Evolutionary conservation across 306 rosid species (phyloP), one percentile per base, ranked within the genome.

Genomic region (Biancaea sappan): DNA sequence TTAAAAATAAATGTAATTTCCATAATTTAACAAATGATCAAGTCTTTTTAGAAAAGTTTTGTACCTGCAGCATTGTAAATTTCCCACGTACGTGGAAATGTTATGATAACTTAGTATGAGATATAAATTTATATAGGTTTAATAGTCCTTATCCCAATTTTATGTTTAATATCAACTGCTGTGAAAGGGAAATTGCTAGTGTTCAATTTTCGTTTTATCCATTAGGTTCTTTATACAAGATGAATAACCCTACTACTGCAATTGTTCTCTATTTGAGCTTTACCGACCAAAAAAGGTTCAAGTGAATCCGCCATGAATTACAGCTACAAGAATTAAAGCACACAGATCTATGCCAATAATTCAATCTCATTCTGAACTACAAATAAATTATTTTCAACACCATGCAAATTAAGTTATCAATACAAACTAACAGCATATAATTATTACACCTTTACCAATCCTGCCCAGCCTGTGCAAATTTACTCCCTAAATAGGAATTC

Each of bases 391-490:
- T 63, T 63, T 50, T 63, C 0, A 22, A 22, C 11, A 28, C 2
- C 5, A 29, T 7, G 59, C 41, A 26, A 50, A 50, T 47, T 11
- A 47, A 51, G 34, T 19, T 48, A 50, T 46, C 37, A 67, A 67
- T 28, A 69, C 26, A 43, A 66, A 66, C 54, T 25, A 25, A 66
- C 12, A 5, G 61, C 19, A 31, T 24, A 44, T 22, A 6, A 74
- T 82, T 77, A 79, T 78, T 79, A 75, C 82, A 79, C 37, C 37
- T 35, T 1, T 67, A 75, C 75, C 82, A 69, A 31, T 60, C 43
- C 68, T n/a, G 77, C 74, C 29, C 69, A 54, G 60, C 47, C 71
- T 66, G 62, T 34, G 73, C 16, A 57, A 56, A 75, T 43, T 62
- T 31, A 47, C 76, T 32, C 60, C 71, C 82, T 69, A 7, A 35